Percentiles rank a stretch among this genome's conserved stretches.
Conservation (phyloP, 495 filamentous ascomycete genomes). For the Thermochaetoides thermophila region DNA sequence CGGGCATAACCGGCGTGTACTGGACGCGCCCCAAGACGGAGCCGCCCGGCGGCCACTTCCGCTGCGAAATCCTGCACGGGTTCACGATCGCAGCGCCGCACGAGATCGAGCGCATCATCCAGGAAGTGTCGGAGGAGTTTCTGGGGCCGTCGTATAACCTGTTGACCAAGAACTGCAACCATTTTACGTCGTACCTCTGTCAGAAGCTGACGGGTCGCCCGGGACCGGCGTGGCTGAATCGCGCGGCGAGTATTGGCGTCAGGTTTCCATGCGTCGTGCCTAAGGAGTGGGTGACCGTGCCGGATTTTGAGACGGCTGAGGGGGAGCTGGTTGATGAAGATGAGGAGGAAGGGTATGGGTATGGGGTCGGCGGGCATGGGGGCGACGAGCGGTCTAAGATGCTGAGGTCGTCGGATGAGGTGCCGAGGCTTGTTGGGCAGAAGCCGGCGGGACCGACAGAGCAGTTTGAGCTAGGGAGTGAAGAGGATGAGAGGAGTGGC, state of each 20-base stretch:
- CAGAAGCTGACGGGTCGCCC: constrained; percentile 45
- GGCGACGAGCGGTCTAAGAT: constrained; percentile 15
- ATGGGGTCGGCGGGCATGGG: constrained; percentile 4
- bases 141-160: constrained; percentile 59
- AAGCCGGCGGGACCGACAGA: not conserved
- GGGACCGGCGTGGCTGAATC: constrained; percentile 58
- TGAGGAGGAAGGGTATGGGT: constrained; percentile 14
- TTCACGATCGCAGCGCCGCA: constrained; percentile 45
- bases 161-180: constrained; percentile 68
- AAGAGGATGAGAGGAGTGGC: constrained; percentile 24
- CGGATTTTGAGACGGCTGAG: constrained; percentile 56
- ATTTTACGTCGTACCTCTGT: constrained; percentile 60
- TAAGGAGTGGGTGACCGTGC: constrained; percentile 60
- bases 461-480: constrained; percentile 15
- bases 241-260: constrained; percentile 63
- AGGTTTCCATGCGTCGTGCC: constrained; percentile 68
- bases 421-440: constrained; percentile 15
- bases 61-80: constrained; percentile 53
- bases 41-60: constrained; percentile 60
- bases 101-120: constrained; percentile 54
- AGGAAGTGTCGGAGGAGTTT: constrained; percentile 49
- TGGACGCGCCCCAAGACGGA: constrained; percentile 53
- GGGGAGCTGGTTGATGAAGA: constrained; percentile 50
- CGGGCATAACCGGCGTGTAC: constrained; percentile 58
- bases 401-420: constrained; percentile 16